Percentiles rank a stretch among this genome's conserved stretches.
phyloP scores from a whole-genome alignment of 2,329 filamentous ascomycete species.

The Cytospora schulzeri region DNA sequence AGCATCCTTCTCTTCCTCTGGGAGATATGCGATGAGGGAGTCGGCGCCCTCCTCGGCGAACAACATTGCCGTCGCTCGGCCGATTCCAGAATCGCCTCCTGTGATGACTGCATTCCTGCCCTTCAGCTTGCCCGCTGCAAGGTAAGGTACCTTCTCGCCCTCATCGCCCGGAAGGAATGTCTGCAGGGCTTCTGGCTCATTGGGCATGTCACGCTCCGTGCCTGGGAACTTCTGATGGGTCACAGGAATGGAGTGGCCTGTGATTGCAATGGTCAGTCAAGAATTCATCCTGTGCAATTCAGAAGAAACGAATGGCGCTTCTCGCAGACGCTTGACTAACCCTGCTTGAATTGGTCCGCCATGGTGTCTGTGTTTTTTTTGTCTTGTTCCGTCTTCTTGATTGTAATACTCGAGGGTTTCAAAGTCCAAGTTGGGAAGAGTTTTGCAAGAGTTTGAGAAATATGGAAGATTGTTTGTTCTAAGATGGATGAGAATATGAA shows the following conservation, averaged over 20 bases:
- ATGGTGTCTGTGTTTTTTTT: conserved; percentile 21
- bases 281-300: background rate
- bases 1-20: conserved; percentile 75
- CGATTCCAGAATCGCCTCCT: conserved; percentile 79
- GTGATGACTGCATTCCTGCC: conserved; percentile 80
- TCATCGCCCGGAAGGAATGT: conserved; percentile 44
- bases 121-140: conserved; percentile 73
- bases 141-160: conserved; percentile 70
- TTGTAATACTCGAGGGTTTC: background rate
- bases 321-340: conserved; percentile 30
- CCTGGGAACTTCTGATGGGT: conserved; percentile 46
- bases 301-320: background rate
- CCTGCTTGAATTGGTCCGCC: conserved; percentile 40
- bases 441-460: background rate
- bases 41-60: conserved; percentile 82
- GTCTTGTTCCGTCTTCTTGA: conserved; percentile 7
- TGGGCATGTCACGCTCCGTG: conserved; percentile 51
- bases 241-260: conserved; percentile 44
- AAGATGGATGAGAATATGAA: background rate
- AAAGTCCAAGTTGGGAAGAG: background rate
- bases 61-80: conserved; percentile 72
- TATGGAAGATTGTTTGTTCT: background rate
- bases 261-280: background rate
- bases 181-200: conserved; percentile 57
- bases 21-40: conserved; percentile 71